Evolutionary conservation across 768 basidiomycete genomes (phyloP).

Genomic region (Termitomyces sp.): DNA sequence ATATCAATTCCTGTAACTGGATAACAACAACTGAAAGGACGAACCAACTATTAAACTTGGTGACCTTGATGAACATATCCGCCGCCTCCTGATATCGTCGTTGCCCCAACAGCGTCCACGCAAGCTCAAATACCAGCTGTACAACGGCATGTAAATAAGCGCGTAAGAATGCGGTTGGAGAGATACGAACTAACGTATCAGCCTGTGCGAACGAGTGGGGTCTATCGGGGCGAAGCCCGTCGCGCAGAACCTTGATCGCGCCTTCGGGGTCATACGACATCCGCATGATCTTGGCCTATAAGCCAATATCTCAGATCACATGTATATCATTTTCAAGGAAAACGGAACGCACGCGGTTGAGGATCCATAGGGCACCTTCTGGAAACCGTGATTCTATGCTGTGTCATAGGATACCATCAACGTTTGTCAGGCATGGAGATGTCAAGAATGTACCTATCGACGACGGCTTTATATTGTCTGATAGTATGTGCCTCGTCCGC

Average conservation of each 20-base stretch:
- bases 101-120: conserved; percentile 67
- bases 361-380: conserved; percentile 64
- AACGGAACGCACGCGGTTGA: conserved; percentile 51
- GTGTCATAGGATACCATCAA: not conserved
- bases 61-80: conserved; percentile 58
- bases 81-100: conserved; percentile 64
- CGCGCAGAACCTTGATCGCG: conserved; percentile 58
- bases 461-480: conserved; percentile 56
- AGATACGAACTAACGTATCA: conserved; percentile 55
- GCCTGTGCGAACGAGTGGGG: conserved; percentile 62
- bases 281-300: conserved; percentile 1
- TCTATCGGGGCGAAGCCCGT: conserved; percentile 50
- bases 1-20: not conserved
- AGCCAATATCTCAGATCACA: not conserved
- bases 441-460: conserved; percentile 47
- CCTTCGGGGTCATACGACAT: conserved; percentile 43
- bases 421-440: not conserved
- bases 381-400: conserved; percentile 60
- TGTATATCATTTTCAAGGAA: not conserved
- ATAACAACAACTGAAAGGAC: conserved; percentile 17
- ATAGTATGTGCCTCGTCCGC: conserved; percentile 65
- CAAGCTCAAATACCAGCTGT: conserved; percentile 72
- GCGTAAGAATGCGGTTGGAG: not conserved
- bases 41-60: conserved; percentile 64
- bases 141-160: not conserved